Evolutionary conservation across 228 moss, liverwort and hornwort genomes (phyloP), one percentile per base, ranked within the genome.

Genomic region (Sphagnum magellanicum): DNA sequence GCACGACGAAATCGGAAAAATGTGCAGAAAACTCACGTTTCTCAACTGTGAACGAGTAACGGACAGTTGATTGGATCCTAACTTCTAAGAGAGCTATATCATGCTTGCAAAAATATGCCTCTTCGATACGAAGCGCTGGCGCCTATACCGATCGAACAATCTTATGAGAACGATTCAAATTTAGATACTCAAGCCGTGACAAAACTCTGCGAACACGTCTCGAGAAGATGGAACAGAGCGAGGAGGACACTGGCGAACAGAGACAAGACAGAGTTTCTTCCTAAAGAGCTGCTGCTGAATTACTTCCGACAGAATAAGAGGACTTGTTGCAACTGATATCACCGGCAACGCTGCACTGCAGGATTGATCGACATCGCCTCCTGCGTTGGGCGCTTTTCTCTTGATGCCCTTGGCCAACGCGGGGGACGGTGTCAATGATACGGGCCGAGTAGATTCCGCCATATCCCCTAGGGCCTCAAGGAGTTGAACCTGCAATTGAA

Each of bases 211-310:
- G 3, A 32, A 32, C 32, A 32, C 32, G 3, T 32, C 32, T 32
- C 32, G 32, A 32, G 52, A 75, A 50, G 68, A 51, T 32, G 77
- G 51, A 15, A 66, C 50, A 8, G 74, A 68, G 13, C 74, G 75
- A 8, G 68, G 76, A 58, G 92, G 77, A 68, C 85, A 89, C 63
- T 92, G 91, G 51, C 92, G 78, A 70, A 91, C 78, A 5, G 92
- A 81, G 6, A 91, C 97, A 68, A 97, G 80, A 68, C 93, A 93
- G 52, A 91, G 82, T 83, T 91, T 97, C 84, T 91, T 91, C 80
- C 93, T 97, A 76, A 93, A 97, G n/a, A 97, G 87, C 81, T 97
- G 93, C 77, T 93, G 88, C 83, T 97, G 97, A 50, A 97, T 83
- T 50, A 89, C 75, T 75, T 97, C 97, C 11, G 97, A 90, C 69